These are phyloP conservation scores for Pterula multifida DNA, from an alignment of 1,284 basidiomycete species.

Conservation along the genomic window DNA sequence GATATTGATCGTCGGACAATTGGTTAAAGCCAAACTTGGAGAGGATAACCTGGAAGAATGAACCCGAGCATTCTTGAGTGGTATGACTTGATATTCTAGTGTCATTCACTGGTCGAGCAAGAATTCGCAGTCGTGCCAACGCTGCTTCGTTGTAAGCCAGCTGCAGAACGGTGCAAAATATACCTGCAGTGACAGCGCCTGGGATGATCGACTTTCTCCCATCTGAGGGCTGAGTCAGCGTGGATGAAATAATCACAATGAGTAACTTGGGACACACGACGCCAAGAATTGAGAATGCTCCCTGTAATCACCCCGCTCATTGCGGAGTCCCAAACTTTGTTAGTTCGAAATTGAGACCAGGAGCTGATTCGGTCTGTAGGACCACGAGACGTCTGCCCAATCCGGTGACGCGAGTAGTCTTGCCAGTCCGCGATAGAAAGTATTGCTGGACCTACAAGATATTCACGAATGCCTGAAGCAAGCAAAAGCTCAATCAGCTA, in stretches of 20 bases:
- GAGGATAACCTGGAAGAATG: constrained; percentile 23
- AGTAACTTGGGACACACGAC: constrained; percentile 24
- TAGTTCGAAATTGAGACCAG: constrained; percentile 40
- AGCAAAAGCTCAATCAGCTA: background rate
- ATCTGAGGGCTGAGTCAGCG: constrained; percentile 15
- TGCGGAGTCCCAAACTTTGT: constrained; percentile 48
- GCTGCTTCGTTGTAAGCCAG: constrained; percentile 51
- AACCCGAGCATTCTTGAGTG: constrained; percentile 10
- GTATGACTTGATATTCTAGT: constrained; percentile 6
- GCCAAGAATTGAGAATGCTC: constrained; percentile 25
- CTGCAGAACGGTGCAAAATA: constrained; percentile 47
- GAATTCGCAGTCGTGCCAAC: constrained; percentile 41
- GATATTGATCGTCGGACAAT: constrained; percentile 54
- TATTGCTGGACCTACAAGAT: constrained; percentile 40
- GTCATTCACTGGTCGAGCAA: constrained; percentile 21
- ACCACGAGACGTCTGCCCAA: constrained; percentile 18
- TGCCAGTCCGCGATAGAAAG: too few species aligned
- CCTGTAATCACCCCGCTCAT: constrained; percentile 55
- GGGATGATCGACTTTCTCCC: constrained; percentile 28
- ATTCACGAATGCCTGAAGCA: constrained; percentile 52
- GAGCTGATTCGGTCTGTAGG: constrained; percentile 23
- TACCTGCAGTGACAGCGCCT: constrained; percentile 40
- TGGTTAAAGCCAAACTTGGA: constrained; percentile 33
- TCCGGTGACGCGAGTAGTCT: constrained; percentile 14
- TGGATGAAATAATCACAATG: background rate